Percentiles rank a stretch among this genome's conserved stretches.
phyloP scores from a whole-genome alignment of 176 grass and related monocot genomes.

The Eragrostis curvula region DNA sequence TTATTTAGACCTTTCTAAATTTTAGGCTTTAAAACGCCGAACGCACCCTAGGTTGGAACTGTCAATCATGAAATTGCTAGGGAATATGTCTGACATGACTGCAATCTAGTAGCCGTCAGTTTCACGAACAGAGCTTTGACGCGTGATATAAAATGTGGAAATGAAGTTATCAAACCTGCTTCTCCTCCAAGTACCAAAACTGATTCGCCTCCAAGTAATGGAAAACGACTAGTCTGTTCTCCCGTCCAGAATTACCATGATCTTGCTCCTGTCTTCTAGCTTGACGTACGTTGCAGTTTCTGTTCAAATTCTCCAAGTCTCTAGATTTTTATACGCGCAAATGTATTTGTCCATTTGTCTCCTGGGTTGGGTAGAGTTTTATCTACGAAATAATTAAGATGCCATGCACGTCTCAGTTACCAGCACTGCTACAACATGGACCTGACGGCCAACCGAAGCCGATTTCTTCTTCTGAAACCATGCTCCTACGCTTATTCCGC shows the following conservation, averaged over 20 bases:
- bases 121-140: not conserved
- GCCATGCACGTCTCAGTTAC: not conserved
- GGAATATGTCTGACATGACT: conserved; percentile 36
- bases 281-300: not conserved
- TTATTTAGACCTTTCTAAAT: no score
- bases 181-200: not conserved
- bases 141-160: not conserved
- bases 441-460: not conserved
- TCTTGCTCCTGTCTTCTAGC: conserved; percentile 20
- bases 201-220: conserved; percentile 26
- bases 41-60: no score
- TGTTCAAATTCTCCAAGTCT: conserved; percentile 6
- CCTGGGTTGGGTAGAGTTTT: no score
- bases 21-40: no score
- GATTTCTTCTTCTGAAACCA: not conserved
- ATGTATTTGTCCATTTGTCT: not conserved
- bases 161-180: not conserved
- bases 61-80: conserved; percentile 21
- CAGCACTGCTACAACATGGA: not conserved
- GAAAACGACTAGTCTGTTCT: conserved; percentile 26
- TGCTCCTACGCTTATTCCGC: not conserved
- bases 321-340: not conserved
- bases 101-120: not conserved
- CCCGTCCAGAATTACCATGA: no score
- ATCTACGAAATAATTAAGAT: no score